These are phyloP conservation scores for Pistacia atlantica DNA, from an alignment of 345 rosid genomes.

Conservation along the genomic window DNA sequence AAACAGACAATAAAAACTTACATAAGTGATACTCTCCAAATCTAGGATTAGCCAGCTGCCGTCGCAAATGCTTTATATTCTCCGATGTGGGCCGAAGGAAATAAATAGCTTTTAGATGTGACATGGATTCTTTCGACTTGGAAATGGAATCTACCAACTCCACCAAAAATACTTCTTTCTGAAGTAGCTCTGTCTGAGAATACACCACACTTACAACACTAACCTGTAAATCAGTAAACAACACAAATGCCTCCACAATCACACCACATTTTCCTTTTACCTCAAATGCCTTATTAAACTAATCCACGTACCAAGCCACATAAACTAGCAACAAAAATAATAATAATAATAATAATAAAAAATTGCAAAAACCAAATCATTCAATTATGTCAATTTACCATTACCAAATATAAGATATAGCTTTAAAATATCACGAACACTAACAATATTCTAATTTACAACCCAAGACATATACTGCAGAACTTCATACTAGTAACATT, in stretches of 20 bases:
- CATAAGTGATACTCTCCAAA: constrained; percentile 94
- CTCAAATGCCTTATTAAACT: not conserved
- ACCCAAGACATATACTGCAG: too few relatives aligned
- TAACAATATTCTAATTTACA: too few relatives aligned
- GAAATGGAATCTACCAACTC: constrained; percentile 89
- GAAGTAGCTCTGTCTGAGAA: constrained; percentile 94
- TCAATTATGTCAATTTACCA: not conserved
- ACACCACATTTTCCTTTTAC: not conserved
- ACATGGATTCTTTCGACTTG: constrained; percentile 82
- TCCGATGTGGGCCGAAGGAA: constrained; percentile 87
- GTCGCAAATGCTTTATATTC: constrained; percentile 80
- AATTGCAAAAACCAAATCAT: not conserved
- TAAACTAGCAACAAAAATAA: not conserved
- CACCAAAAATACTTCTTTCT: constrained; percentile 91
- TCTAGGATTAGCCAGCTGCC: constrained; percentile 80
- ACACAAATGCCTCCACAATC: not conserved
- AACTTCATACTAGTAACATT: too few relatives aligned
- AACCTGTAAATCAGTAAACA: constrained; percentile 52
- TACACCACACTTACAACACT: constrained; percentile 88
- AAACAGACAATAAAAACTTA: constrained; percentile 32
- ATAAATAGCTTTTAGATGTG: constrained; percentile 92
- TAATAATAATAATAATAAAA: not conserved
- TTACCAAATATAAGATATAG: not conserved
- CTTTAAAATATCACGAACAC: too few relatives aligned
- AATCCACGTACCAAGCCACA: not conserved